These are phyloP conservation scores for Penicillium sp. DNA, from an alignment of 2,329 filamentous ascomycete species.

Conservation along the genomic window DNA sequence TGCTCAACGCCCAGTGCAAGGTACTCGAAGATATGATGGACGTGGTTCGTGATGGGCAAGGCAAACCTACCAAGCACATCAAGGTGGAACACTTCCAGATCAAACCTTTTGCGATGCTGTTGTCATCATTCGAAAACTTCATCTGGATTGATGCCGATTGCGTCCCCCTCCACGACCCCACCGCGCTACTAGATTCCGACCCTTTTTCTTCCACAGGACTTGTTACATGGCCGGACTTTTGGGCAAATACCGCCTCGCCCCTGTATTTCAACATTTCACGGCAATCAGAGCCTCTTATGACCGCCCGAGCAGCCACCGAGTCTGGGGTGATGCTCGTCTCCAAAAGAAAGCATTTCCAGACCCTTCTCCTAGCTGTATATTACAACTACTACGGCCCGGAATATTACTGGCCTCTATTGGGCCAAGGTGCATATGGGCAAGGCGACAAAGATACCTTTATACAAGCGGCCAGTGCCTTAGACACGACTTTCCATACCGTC, in stretches of 20 bases:
- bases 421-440: constrained; percentile 30
- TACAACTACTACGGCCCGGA: constrained; percentile 32
- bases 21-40: constrained; percentile 37
- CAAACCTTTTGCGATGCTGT: constrained; percentile 56
- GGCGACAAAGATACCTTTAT: constrained; percentile 34
- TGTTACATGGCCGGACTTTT: constrained; percentile 58
- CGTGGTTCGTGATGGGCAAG: constrained; percentile 12
- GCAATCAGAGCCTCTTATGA: constrained; percentile 28
- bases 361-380: constrained; percentile 31
- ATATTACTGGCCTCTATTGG: constrained; percentile 30
- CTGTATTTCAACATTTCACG: constrained; percentile 41
- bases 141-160: constrained; percentile 59
- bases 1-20: constrained; percentile 37
- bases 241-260: constrained; percentile 39
- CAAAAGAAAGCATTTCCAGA: constrained; percentile 29
- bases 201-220: constrained; percentile 54
- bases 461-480: constrained; percentile 26
- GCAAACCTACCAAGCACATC: constrained; percentile 2
- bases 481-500: constrained; percentile 25
- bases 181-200: constrained; percentile 46
- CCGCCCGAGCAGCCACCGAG: constrained; percentile 31
- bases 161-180: constrained; percentile 48
- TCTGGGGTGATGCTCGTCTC: constrained; percentile 33
- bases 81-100: constrained; percentile 50
- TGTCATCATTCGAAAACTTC: constrained; percentile 57